Percentiles rank a stretch among this genome's conserved stretches.
phyloP scores from a whole-genome alignment of 1,139 yeast genomes.

The Yarrowia galli region DNA sequence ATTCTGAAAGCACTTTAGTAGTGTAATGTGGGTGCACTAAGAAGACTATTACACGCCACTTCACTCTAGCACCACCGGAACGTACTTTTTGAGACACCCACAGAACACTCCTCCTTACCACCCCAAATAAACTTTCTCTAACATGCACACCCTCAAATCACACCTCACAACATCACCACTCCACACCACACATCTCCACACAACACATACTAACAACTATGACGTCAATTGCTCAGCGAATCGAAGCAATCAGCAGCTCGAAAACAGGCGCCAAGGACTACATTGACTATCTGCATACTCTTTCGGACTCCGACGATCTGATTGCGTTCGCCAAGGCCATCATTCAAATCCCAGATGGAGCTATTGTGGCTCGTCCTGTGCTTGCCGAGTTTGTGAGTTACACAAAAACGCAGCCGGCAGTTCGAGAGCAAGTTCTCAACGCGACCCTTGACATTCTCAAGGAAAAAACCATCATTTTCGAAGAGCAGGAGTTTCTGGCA shows the following conservation, averaged over 20 bases:
- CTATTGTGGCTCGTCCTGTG: slow-evolving; percentile 39
- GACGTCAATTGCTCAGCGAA: neutral
- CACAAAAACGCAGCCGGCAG: slow-evolving; percentile 22
- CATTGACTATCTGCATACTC: slow-evolving; percentile 1
- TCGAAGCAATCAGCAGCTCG: neutral
- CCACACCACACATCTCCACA: neutral
- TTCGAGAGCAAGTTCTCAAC: slow-evolving; percentile 39
- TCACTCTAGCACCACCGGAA: no score
- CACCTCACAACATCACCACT: slow-evolving; percentile 4
- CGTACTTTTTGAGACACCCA: no score
- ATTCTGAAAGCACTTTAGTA: no score
- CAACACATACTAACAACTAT: neutral
- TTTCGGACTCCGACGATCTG: neutral
- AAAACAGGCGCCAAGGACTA: slow-evolving; percentile 26
- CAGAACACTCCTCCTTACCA: neutral
- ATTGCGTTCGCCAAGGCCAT: slow-evolving; percentile 17
- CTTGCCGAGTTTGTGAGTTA: slow-evolving; percentile 40
- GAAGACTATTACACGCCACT: no score
- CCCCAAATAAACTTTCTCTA: neutral
- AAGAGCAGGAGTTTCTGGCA: slow-evolving; percentile 46
- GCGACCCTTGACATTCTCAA: slow-evolving; percentile 41
- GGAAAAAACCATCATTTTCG: slow-evolving; percentile 46
- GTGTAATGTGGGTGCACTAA: no score
- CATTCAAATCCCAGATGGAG: slow-evolving; percentile 20
- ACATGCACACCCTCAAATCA: neutral